A percentile compares a stretch with the other conserved stretches of the same genome.
Conservation (phyloP, 1,139 yeast species). For the Suhomyces bokatorum region DNA sequence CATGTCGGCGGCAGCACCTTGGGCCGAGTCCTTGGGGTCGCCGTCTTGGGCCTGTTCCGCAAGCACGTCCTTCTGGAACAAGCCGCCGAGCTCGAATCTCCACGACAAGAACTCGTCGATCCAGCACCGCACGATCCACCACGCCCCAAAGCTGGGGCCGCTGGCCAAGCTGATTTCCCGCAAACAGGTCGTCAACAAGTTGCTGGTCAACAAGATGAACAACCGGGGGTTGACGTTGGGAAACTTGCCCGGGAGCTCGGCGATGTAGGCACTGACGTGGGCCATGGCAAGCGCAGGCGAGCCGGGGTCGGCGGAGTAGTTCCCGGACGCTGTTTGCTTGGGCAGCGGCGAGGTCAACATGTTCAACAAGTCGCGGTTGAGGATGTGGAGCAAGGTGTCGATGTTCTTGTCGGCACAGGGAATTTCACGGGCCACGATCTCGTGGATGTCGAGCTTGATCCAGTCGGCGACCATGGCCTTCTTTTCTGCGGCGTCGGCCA, state of each 20-base stretch:
- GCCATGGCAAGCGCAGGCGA: slow-evolving; percentile 12
- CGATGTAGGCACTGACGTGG: slow-evolving; percentile 27
- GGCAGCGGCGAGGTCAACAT: no score
- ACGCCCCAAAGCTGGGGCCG: slow-evolving; percentile 65
- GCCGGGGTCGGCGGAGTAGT: background rate
- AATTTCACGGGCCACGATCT: slow-evolving; percentile 53
- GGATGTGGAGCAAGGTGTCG: slow-evolving; percentile 36
- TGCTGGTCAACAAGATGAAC: slow-evolving; percentile 55
- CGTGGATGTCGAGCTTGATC: slow-evolving; percentile 53
- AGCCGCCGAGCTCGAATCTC: slow-evolving; percentile 71
- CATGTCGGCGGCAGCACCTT: slow-evolving; percentile 1
- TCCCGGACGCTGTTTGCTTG: no score
- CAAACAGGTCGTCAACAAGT: slow-evolving; percentile 62
- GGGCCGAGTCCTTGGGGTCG: background rate
- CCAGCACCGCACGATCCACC: slow-evolving; percentile 84
- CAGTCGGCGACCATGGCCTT: slow-evolving; percentile 61
- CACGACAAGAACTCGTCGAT: slow-evolving; percentile 71
- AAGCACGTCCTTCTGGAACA: slow-evolving; percentile 40
- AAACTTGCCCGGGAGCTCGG: slow-evolving; percentile 49
- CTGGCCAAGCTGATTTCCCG: slow-evolving; percentile 62
- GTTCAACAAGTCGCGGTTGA: slow-evolving; percentile 45
- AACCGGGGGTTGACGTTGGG: slow-evolving; percentile 54
- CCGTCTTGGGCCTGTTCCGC: background rate
- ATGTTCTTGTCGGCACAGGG: slow-evolving; percentile 47
- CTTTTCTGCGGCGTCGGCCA: slow-evolving; percentile 48